phyloP scores from a whole-genome alignment of 2,329 filamentous ascomycete species.

The Lasiodiplodia theobromae region DNA sequence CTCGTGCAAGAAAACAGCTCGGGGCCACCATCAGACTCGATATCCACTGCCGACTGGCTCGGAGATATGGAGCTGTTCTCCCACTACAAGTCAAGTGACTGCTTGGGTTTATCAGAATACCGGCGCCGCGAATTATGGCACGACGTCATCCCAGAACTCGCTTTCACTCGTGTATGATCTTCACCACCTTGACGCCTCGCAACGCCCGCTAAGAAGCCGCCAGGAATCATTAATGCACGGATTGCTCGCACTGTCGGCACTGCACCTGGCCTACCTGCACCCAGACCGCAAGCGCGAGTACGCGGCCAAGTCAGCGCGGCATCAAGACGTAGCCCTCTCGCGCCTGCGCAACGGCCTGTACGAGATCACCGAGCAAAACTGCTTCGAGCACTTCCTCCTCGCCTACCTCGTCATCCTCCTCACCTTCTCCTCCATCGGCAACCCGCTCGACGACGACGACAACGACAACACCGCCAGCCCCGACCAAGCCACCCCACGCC shows the following conservation, averaged over 20 bases:
- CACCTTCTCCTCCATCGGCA: conserved; percentile 13
- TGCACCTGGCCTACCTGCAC: conserved; percentile 7
- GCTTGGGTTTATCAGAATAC: neutral
- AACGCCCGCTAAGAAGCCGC: too few species aligned
- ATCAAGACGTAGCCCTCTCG: conserved; percentile 13
- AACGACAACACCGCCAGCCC: neutral
- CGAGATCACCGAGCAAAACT: conserved; percentile 10
- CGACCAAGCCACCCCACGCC: neutral
- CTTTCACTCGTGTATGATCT: conserved; percentile 1
- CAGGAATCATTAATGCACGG: conserved; percentile 18
- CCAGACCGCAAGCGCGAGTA: conserved; percentile 3
- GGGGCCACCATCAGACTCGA: neutral
- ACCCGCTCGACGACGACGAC: neutral
- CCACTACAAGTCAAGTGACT: conserved; percentile 1
- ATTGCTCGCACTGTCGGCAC: neutral
- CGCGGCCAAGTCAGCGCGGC: conserved; percentile 5
- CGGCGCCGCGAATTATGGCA: neutral
- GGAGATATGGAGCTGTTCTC: neutral
- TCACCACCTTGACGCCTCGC: too few species aligned
- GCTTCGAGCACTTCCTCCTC: conserved; percentile 13
- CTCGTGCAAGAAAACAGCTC: neutral
- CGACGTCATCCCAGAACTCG: neutral
- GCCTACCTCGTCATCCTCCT: conserved; percentile 11
- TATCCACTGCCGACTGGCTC: conserved; percentile 7
- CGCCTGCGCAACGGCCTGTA: conserved; percentile 1